Evolutionary conservation across 2,329 filamentous ascomycete genomes (phyloP), one percentile per base, ranked within the genome.

Genomic region (Lachnellula occidentalis): DNA sequence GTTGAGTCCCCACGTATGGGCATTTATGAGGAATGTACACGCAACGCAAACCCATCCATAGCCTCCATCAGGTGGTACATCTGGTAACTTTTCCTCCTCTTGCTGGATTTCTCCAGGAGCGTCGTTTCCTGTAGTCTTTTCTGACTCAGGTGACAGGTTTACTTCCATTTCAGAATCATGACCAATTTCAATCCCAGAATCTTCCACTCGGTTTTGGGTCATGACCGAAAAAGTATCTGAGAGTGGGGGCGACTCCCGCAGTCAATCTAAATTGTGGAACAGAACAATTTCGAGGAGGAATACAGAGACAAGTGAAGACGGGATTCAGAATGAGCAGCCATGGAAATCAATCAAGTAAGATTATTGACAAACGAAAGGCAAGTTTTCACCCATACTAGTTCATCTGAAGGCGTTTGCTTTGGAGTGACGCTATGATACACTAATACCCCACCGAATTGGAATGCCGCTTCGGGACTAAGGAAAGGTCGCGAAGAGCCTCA

Each of bases 21-120:
- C 71, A 60, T 76, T 78, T 36, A 78, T 75, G 5, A 71, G 58
- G 49, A 70, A 70, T 15, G 67, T 66, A 58, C 71, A 74, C 24
- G 66, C 71, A 17, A 78, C 77, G 60, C 76, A 79, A 6, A 81
- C 73, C 79, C 79, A 82, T 21, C 79, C 78, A 65, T 82, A 83
- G 14, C 80, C 80, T 41, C 80, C 79, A 67, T 81, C 74, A 1
- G 78, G 78, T 9, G 76, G 74, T 3, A 72, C 68, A 64, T 78
- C 72, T 19, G 55, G 51, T 41, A 31, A 8, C 15, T 55, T 55
- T 5, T 37, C 31, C 19, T 27, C 24, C 34, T 57, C 47, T 50
- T 50, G 37, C 7, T 31, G 51, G 41, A 19, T 19, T 21, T 54
- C 45, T 27, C 58, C 58, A 43, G 49, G 45, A 6, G 51, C 49